Evolutionary conservation across 2,329 filamentous ascomycete genomes (phyloP).

Genomic region (Epichloe brachyelytri): DNA sequence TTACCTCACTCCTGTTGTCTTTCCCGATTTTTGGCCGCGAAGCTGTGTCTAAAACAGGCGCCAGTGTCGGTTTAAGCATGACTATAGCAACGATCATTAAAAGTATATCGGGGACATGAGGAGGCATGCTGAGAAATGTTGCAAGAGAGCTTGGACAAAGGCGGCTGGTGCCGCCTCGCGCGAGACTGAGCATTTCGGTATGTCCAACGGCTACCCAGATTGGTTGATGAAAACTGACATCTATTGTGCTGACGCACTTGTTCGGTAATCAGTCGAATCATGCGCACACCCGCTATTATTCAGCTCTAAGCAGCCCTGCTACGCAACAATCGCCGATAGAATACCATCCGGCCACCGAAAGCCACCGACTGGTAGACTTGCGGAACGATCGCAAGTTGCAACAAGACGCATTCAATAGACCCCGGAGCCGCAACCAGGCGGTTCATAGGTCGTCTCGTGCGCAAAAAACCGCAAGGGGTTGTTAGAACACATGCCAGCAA

Average conservation of each 20-base stretch:
- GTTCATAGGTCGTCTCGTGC: neutral
- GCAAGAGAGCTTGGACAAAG: slow-evolving; percentile 19
- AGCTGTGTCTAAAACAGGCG: neutral
- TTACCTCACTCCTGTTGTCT: neutral
- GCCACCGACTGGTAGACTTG: neutral
- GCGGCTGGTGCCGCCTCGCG: slow-evolving; percentile 14
- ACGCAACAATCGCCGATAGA: neutral
- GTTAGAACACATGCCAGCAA: slow-evolving; percentile 13
- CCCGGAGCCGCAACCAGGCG: neutral
- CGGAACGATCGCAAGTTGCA: neutral
- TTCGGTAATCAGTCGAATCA: neutral
- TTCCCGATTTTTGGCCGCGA: neutral
- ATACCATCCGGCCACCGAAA: neutral
- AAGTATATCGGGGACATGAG: slow-evolving; percentile 16
- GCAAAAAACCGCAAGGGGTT: slow-evolving; percentile 5
- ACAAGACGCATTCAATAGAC: neutral
- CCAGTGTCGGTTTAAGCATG: neutral
- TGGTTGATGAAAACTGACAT: neutral
- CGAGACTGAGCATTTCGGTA: slow-evolving; percentile 2
- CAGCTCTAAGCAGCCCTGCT: neutral
- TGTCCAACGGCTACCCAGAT: neutral
- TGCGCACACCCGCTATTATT: neutral
- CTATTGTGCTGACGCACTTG: neutral
- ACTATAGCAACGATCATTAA: neutral
- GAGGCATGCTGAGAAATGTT: slow-evolving; percentile 24